A percentile compares a stretch with the other conserved stretches of the same genome.
Conservation (phyloP, 2,329 filamentous ascomycete species). For the Didymella keratinophila region DNA sequence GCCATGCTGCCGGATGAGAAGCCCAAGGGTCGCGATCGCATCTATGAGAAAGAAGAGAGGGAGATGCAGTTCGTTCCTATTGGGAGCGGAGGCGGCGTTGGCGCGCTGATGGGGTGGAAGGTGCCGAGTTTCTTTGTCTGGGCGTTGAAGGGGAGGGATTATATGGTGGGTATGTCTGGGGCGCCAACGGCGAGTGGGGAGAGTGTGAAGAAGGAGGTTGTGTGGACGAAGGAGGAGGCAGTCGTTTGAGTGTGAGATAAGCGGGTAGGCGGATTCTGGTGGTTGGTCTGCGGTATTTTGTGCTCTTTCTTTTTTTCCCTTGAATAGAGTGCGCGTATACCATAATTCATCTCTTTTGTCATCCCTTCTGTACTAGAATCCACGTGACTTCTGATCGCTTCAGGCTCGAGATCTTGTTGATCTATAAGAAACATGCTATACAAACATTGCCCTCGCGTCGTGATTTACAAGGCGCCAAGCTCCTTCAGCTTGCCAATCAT, state of each 20-base stretch:
- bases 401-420: neutral
- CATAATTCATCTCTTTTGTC: neutral
- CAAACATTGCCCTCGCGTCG: neutral
- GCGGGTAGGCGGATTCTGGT: too few species aligned
- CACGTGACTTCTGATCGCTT: too few species aligned
- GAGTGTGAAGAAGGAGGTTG: conserved; percentile 36
- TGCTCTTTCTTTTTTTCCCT: neutral
- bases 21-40: conserved; percentile 38
- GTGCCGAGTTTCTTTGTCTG: conserved; percentile 51
- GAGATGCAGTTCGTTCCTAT: conserved; percentile 45
- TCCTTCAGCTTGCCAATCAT: conserved; percentile 94
- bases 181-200: conserved; percentile 24
- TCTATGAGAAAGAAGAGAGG: conserved; percentile 31
- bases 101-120: conserved; percentile 49
- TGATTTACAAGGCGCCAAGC: conserved; percentile 79
- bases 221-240: conserved; percentile 38
- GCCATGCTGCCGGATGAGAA: conserved; percentile 26
- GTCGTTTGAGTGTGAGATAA: conserved; percentile 16
- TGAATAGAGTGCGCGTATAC: neutral
- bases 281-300: neutral
- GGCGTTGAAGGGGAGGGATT: conserved; percentile 54
- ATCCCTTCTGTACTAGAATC: too few species aligned
- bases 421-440: conserved; percentile 11
- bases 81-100: conserved; percentile 45
- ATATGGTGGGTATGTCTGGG: conserved; percentile 39